Evolutionary conservation across 2,329 filamentous ascomycete species (phyloP), one percentile per base, ranked within the genome.

Genomic region (Arthrobotrys sinensis): DNA sequence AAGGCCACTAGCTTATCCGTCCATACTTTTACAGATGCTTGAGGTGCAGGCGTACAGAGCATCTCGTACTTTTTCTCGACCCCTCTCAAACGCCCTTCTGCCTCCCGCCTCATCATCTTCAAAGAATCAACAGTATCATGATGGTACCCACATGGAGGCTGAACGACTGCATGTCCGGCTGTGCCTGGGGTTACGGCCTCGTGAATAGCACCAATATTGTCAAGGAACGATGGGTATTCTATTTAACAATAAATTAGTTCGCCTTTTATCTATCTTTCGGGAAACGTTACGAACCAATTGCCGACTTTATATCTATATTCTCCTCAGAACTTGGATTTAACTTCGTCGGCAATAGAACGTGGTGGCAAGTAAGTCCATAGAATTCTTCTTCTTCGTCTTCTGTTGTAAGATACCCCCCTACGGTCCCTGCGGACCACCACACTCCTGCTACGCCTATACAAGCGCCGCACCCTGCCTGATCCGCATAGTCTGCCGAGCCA

Each of bases 351-450:
- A 71, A 12, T 10, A 71, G 57, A 19, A 64, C 46, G 19, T 71
- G 67, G 34, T 71, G 67, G 34, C 46, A 71, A 5, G 67, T 63
- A 19, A 71, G 10, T 40, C 55, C 46, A n/a, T 63, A 71, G n/a
- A 52, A n/a, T n/a, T n/a, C 24, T n/a, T 52, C 16, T 4, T 28
- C 38, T 8, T 21, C 19, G 11, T 24, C 24, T 3, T 34, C 21
- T 3, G 43, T 10, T 16, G 12, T 19, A 14, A 65, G 46, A 46
- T 53, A 72, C 1, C 68, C 57, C 0, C 68, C 46, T 4, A 71
- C 55, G 3, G 43, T 71, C n/a, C 67, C 67, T 8, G 55, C 40
- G 16, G 67, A 71, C 67, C 67, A 71, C n/a, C n/a, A n/a, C n/a
- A n/a, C n/a, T n/a, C n/a, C n/a, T n/a, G n/a, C n/a, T 19, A 70